A percentile compares a stretch with the other conserved stretches of the same genome.
Evolutionary conservation across 495 filamentous ascomycete genomes (phyloP).

Genomic region (Penicillium herquei): DNA sequence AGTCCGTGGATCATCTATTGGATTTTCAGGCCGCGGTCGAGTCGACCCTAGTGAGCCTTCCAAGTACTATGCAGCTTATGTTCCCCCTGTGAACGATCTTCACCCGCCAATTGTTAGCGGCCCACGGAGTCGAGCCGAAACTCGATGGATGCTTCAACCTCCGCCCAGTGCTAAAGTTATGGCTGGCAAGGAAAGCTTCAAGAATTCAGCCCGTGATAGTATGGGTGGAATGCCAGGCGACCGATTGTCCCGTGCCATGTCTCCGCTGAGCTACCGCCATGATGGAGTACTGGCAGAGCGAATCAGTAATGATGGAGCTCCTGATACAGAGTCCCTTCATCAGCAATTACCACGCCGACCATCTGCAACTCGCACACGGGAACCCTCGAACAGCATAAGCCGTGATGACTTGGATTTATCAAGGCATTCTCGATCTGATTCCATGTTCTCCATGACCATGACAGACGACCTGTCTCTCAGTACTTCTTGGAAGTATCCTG

Average conservation of each 20-base stretch:
- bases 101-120: slow-evolving; percentile 84
- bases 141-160: slow-evolving; percentile 89
- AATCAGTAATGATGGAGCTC: slow-evolving; percentile 7
- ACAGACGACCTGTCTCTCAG: slow-evolving; percentile 31
- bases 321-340: slow-evolving; percentile 6
- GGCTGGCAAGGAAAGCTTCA: slow-evolving; percentile 70
- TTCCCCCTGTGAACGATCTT: slow-evolving; percentile 80
- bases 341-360: slow-evolving; percentile 20
- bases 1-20: slow-evolving; percentile 49
- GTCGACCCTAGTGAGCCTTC: slow-evolving; percentile 40
- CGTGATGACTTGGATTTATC: slow-evolving; percentile 30
- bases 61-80: slow-evolving; percentile 64
- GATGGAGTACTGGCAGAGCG: slow-evolving; percentile 2
- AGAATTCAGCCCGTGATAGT: slow-evolving; percentile 26
- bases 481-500: slow-evolving; percentile 36
- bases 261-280: slow-evolving; percentile 3
- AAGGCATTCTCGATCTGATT: slow-evolving; percentile 34
- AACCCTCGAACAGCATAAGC: slow-evolving; percentile 15
- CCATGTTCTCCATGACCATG: slow-evolving; percentile 33
- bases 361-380: slow-evolving; percentile 21
- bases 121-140: slow-evolving; percentile 63
- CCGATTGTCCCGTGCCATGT: slow-evolving; percentile 11
- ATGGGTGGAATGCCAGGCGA: slow-evolving; percentile 11
- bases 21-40: slow-evolving; percentile 50
- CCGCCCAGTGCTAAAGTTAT: slow-evolving; percentile 82